Evolutionary conservation across 2,329 filamentous ascomycete genomes (phyloP).

Genomic region (Colletotrichum sojae): DNA sequence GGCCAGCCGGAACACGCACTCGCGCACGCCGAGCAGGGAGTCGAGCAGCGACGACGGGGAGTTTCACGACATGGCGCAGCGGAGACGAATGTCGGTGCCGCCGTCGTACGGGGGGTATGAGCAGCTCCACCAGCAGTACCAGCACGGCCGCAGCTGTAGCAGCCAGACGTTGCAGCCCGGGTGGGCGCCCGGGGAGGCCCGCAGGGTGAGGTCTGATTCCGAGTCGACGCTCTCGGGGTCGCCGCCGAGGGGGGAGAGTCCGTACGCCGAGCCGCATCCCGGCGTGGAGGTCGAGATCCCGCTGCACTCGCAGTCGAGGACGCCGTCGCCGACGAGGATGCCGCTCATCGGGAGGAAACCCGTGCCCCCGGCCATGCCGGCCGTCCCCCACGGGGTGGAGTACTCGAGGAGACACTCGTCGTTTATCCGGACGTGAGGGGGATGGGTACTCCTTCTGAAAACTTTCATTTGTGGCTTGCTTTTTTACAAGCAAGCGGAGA

Average conservation of each 20-base stretch:
- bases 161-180: background rate
- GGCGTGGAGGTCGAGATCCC: slow-evolving; percentile 31
- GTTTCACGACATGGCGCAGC: background rate
- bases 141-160: background rate
- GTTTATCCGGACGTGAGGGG: background rate
- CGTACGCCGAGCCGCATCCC: slow-evolving; percentile 21
- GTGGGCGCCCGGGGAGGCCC: slow-evolving; percentile 3
- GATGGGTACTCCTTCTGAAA: too few species aligned
- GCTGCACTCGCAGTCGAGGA: slow-evolving; percentile 25
- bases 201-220: slow-evolving; percentile 22
- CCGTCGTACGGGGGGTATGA: slow-evolving; percentile 1
- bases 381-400: background rate
- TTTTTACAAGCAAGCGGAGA: background rate
- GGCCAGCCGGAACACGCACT: slow-evolving; percentile 36
- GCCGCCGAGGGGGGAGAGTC: background rate
- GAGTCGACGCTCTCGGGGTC: slow-evolving; percentile 19
- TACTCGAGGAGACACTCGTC: background rate
- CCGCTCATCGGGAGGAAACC: slow-evolving; percentile 8
- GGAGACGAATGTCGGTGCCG: slow-evolving; percentile 10
- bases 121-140: slow-evolving; percentile 10
- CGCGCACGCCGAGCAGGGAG: slow-evolving; percentile 14
- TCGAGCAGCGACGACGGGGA: slow-evolving; percentile 9
- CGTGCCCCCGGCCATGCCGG: slow-evolving; percentile 8
- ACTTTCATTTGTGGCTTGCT: background rate
- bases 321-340: slow-evolving; percentile 20